Percentiles rank a stretch among this genome's conserved stretches.
These are phyloP conservation scores for Pleurotus sapidus DNA, from an alignment of 768 basidiomycete species.

Conservation along the genomic window DNA sequence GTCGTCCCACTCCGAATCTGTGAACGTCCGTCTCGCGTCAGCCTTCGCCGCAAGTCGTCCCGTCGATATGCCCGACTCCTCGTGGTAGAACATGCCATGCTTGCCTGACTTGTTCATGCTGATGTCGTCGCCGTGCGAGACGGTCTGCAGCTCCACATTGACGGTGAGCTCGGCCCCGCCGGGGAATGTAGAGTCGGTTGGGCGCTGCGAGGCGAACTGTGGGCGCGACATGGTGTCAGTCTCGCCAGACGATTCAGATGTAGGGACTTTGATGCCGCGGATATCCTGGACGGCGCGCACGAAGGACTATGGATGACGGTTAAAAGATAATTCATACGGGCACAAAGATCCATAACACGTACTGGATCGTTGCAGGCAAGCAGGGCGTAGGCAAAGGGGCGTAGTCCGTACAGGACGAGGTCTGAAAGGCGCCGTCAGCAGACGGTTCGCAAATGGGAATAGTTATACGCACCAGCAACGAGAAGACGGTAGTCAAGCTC, in stretches of 20 bases:
- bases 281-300: constrained; percentile 9
- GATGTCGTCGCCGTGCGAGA: background rate
- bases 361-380: constrained; percentile 16
- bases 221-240: background rate
- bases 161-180: background rate
- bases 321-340: background rate
- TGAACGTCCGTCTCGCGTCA: background rate
- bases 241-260: background rate
- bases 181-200: background rate
- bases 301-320: constrained; percentile 9
- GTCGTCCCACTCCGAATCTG: background rate
- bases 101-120: background rate
- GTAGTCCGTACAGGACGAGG: constrained; percentile 14
- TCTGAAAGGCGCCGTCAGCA: constrained; percentile 4
- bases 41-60: background rate
- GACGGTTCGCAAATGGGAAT: too few species aligned
- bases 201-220: background rate
- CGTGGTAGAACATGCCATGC: background rate
- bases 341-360: background rate
- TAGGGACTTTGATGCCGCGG: background rate
- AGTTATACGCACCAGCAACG: constrained; percentile 11
- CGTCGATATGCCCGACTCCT: background rate
- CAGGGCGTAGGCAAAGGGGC: constrained; percentile 14
- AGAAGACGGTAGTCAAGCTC: constrained; percentile 15
- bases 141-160: constrained; percentile 5